Percentiles rank a stretch among this genome's conserved stretches.
phyloP scores from a whole-genome alignment of 2,329 filamentous ascomycete species.

The Aspergillus sp. region DNA sequence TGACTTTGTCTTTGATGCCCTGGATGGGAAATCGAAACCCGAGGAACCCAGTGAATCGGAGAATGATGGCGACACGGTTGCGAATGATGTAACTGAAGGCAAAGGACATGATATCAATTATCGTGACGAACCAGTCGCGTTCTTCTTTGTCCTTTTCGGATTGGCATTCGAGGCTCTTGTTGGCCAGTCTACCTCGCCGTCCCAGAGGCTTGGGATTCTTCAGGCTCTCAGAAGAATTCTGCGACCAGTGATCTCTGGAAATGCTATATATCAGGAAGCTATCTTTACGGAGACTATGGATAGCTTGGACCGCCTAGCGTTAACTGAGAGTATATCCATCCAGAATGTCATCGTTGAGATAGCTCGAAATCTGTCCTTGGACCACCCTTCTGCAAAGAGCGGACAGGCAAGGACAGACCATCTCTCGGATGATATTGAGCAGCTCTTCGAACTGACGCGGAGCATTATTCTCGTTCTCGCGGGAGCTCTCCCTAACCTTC shows the following conservation, averaged over 20 bases:
- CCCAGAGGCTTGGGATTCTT: conserved; percentile 81
- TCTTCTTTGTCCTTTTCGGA: conserved; percentile 97
- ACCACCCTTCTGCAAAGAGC: conserved; percentile 78
- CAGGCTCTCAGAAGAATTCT: conserved; percentile 90
- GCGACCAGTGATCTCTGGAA: conserved; percentile 86
- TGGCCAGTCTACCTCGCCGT: conserved; percentile 62
- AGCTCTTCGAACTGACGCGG: conserved; percentile 90
- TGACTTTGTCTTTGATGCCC: conserved; percentile 91
- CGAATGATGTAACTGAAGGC: conserved; percentile 27
- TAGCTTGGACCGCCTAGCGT: conserved; percentile 78
- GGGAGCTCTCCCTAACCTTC: conserved; percentile 69
- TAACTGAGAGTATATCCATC: conserved; percentile 82
- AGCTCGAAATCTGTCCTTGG: conserved; percentile 77
- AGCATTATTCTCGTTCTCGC: conserved; percentile 92
- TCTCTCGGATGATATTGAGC: conserved; percentile 92
- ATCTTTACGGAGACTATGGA: conserved; percentile 98
- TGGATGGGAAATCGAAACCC: conserved; percentile 65
- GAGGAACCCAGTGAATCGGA: conserved; percentile 22
- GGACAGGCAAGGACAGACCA: conserved; percentile 61
- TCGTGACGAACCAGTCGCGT: conserved; percentile 91
- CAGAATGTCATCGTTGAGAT: conserved; percentile 93
- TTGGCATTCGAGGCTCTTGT: conserved; percentile 93
- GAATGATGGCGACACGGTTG: conserved; percentile 7
- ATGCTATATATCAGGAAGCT: conserved; percentile 91
- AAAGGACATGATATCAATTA: conserved; percentile 86